Evolutionary conservation across 192 early-diverging fungal genomes (phyloP), one percentile per base, ranked within the genome.

Genomic region (Coemansia umbellata): DNA sequence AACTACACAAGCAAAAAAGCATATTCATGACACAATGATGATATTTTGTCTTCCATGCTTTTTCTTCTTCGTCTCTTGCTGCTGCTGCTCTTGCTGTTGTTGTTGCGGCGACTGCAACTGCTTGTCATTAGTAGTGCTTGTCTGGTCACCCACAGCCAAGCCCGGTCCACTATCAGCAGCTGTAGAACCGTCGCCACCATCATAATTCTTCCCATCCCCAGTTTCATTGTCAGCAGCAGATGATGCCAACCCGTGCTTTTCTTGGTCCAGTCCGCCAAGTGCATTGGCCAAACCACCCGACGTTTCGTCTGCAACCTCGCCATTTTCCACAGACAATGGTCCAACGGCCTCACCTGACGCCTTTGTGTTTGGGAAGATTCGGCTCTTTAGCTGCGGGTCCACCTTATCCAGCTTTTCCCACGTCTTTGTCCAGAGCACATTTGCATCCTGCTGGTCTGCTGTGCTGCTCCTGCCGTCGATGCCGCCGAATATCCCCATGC

Each of bases 361-460:
- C 23, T 35, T 45, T 55, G 42, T 26, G 1, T 21, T 31, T 15
- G 63, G 63, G 47, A 76, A 62, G 15, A 76, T 53, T 33, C 61
- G 50, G n/a, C 28, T 49, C 10, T 39, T 56, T n/a, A 76, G 49
- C 47, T 41, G 66, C 41, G 73, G 73, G 31, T 58, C 61, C 31
- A 64, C 62, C 50, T 58, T 60, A 48, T 66, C 51, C 42, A 76
- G 55, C 11, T 19, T 35, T 41, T 66, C 62, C 66, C 73, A 65
- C 3, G 73, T 53, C 37, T 44, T n/a, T 14, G 13, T 51, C 62
- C 61, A 66, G 5, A 76, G 50, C 17, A 27, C 21, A 31, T 50
- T 66, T 18, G 42, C n/a, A 27, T 58, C 40, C 13, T 52, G 47
- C 31, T 57, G 39, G 8, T 43, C 39, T 24, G 37, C 23, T 31